phyloP scores from a whole-genome alignment of 768 basidiomycete genomes.

The Scleroderma bovista region DNA sequence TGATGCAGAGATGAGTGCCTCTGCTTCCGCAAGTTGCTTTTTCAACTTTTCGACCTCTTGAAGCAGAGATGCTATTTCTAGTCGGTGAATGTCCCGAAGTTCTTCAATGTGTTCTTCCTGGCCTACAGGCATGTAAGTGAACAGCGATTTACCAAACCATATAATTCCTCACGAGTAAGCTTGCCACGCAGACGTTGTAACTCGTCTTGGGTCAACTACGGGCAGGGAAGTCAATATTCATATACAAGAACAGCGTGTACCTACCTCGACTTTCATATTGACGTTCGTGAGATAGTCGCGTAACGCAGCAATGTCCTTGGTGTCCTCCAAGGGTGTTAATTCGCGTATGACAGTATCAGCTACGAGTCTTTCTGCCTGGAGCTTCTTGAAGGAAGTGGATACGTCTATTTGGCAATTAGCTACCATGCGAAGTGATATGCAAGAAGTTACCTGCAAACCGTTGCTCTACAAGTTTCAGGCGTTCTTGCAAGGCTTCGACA shows the following conservation, averaged over 20 bases:
- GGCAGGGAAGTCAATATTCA: neutral
- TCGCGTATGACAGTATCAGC: conserved; percentile 66
- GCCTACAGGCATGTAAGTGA: conserved; percentile 38
- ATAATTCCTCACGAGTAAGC: conserved; percentile 55
- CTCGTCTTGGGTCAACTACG: conserved; percentile 69
- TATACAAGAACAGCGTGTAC: conserved; percentile 12
- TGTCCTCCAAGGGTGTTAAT: conserved; percentile 62
- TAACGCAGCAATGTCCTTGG: conserved; percentile 60
- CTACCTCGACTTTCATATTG: conserved; percentile 64
- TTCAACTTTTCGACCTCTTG: conserved; percentile 68
- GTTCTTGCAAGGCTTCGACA: conserved; percentile 58
- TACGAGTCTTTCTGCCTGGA: conserved; percentile 67
- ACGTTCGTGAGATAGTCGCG: conserved; percentile 68
- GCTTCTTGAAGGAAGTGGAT: conserved; percentile 67
- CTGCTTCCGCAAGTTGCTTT: conserved; percentile 62
- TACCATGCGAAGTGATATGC: conserved; percentile 1
- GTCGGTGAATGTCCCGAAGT: conserved; percentile 73
- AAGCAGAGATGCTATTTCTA: conserved; percentile 75
- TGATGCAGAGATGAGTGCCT: conserved; percentile 60
- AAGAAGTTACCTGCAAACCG: conserved; percentile 57
- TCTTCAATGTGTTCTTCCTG: conserved; percentile 85
- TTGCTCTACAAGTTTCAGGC: conserved; percentile 67
- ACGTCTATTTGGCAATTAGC: conserved; percentile 47
- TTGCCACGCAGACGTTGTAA: conserved; percentile 68
- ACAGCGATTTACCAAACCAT: neutral